Percentiles rank a stretch among this genome's conserved stretches.
phyloP scores from a whole-genome alignment of 306 rosid genomes.

The Cucumis melo region DNA sequence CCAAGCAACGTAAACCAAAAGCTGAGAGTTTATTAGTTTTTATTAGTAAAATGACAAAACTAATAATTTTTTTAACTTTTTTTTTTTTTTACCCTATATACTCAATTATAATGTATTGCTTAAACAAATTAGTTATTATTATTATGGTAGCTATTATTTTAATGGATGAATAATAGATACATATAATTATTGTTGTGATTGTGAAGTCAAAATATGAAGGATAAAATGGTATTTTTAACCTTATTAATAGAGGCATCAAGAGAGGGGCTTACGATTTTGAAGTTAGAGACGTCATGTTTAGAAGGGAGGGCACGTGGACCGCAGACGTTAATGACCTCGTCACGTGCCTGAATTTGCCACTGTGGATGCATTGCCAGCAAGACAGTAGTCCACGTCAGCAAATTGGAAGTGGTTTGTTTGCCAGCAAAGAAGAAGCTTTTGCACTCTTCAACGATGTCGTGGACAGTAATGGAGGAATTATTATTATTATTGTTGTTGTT shows the following conservation, averaged over 20 bases:
- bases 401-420: conserved; percentile 91
- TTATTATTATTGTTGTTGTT: background rate
- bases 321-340: conserved; percentile 60
- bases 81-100: too few relatives aligned
- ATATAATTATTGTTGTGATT: too few relatives aligned
- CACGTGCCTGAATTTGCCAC: conserved; percentile 95
- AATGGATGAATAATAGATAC: too few relatives aligned
- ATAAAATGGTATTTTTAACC: too few relatives aligned
- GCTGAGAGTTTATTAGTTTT: background rate
- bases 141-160: too few relatives aligned
- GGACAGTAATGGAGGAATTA: conserved; percentile 26
- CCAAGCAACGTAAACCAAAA: conserved; percentile 3
- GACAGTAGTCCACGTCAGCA: conserved; percentile 97
- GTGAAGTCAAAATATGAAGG: too few relatives aligned
- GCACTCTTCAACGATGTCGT: conserved; percentile 95
- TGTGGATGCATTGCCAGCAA: conserved; percentile 94
- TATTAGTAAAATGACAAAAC: background rate
- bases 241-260: too few relatives aligned
- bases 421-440: conserved; percentile 99
- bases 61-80: too few relatives aligned
- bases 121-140: too few relatives aligned
- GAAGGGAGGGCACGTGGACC: conserved; percentile 83
- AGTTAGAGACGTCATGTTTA: conserved; percentile 61
- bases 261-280: conserved; percentile 55
- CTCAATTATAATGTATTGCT: background rate